Evolutionary conservation across 208 protist species (phyloP).

Genomic region (Novymonas esmeraldas): DNA sequence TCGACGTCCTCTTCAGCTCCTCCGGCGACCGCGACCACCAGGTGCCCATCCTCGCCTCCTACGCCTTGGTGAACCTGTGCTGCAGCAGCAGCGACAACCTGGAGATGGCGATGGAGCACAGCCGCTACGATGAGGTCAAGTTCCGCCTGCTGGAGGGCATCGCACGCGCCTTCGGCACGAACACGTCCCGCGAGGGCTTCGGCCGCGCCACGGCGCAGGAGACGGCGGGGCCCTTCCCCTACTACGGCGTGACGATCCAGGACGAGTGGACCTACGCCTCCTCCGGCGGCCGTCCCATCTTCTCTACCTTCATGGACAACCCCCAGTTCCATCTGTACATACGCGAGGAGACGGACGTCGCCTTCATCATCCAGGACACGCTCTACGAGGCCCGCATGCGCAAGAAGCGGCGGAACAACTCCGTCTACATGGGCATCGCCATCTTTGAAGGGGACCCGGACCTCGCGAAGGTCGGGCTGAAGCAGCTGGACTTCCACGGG

Average conservation of each 20-base stretch:
- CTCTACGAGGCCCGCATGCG: conserved; percentile 87
- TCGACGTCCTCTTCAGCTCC: conserved; percentile 87
- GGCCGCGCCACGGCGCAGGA: conserved; percentile 85
- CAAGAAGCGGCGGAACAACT: conserved; percentile 87
- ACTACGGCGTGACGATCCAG: conserved; percentile 87
- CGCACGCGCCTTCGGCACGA: conserved; percentile 84
- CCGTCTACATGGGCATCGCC: conserved; percentile 91
- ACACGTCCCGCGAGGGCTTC: conserved; percentile 82
- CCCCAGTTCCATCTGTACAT: conserved; percentile 90
- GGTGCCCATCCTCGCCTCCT: conserved; percentile 89
- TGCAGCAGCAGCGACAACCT: conserved; percentile 86
- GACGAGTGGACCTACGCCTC: conserved; percentile 79
- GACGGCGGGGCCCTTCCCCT: conserved; percentile 70
- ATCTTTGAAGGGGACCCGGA: conserved; percentile 86
- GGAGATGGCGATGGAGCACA: conserved; percentile 65
- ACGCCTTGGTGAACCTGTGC: conserved; percentile 90
- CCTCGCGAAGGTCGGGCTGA: conserved; percentile 73
- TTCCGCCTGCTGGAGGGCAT: conserved; percentile 89
- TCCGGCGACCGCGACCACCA: conserved; percentile 87
- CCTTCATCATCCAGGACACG: conserved; percentile 90
- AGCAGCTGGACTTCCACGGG: conserved; percentile 92
- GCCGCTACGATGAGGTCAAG: conserved; percentile 83
- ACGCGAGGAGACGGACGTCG: conserved; percentile 63
- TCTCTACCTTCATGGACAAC: conserved; percentile 93
- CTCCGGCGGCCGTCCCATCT: conserved; percentile 85